phyloP scores from a whole-genome alignment of 176 grass and related monocot species.

The Eremochloa ophiuroides region DNA sequence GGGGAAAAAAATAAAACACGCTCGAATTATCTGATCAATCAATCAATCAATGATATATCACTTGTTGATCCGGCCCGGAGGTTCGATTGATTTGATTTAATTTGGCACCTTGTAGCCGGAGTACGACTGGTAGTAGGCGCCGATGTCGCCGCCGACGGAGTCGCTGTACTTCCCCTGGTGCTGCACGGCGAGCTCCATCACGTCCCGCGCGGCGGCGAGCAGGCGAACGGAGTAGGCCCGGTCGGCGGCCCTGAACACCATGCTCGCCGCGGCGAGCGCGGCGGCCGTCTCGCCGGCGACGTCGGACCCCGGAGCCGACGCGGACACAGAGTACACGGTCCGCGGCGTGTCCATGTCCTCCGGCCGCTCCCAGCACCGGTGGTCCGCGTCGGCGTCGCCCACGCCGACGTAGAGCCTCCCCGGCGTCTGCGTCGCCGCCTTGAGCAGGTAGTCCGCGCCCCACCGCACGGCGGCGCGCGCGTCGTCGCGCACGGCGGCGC shows the following conservation, averaged over 20 bases:
- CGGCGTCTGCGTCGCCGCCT: slow-evolving; percentile 44
- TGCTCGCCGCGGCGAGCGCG: slow-evolving; percentile 56
- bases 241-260: slow-evolving; percentile 42
- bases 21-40: neutral
- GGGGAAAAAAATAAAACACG: neutral
- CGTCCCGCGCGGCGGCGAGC: slow-evolving; percentile 35
- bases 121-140: slow-evolving; percentile 72
- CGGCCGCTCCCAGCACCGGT: slow-evolving; percentile 76
- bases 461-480: slow-evolving; percentile 59
- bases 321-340: slow-evolving; percentile 65
- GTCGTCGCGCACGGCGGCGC: slow-evolving; percentile 10
- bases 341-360: slow-evolving; percentile 91
- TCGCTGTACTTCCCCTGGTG: slow-evolving; percentile 65
- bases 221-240: slow-evolving; percentile 35
- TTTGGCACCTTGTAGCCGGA: slow-evolving; percentile 56
- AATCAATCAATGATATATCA: neutral
- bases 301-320: slow-evolving; percentile 56
- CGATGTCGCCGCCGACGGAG: slow-evolving; percentile 32
- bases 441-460: slow-evolving; percentile 85
- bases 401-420: slow-evolving; percentile 76
- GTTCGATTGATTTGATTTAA: too few relatives aligned
- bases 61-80: neutral
- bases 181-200: slow-evolving; percentile 54
- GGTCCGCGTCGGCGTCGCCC: slow-evolving; percentile 71
- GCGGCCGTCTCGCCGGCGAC: slow-evolving; percentile 75